A percentile compares a stretch with the other conserved stretches of the same genome.
These are phyloP conservation scores for Ajuga chamaepitys DNA, from an alignment of 257 asterid species.

Conservation along the genomic window DNA sequence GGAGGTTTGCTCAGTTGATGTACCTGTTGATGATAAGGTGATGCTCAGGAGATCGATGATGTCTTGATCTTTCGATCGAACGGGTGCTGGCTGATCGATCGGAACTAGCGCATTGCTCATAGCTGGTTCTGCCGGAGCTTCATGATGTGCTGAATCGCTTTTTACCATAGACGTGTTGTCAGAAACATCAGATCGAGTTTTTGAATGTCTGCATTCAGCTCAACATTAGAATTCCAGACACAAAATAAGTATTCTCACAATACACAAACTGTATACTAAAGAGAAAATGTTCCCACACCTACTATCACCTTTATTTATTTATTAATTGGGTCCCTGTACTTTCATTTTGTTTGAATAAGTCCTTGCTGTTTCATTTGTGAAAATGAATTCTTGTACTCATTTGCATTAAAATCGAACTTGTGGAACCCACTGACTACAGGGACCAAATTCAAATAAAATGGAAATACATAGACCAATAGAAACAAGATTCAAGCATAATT, in stretches of 20 bases:
- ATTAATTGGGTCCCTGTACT: too few relatives aligned
- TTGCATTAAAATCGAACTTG: too few relatives aligned
- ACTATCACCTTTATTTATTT: too few relatives aligned
- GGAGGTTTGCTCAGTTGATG: slow-evolving; percentile 34
- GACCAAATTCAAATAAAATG: too few relatives aligned
- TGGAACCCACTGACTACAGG: too few relatives aligned
- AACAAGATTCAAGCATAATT: too few relatives aligned
- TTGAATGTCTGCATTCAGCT: slow-evolving; percentile 49
- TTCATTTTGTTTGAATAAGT: too few relatives aligned
- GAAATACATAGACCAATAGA: too few relatives aligned
- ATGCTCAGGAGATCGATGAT: slow-evolving; percentile 70
- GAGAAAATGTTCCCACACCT: too few relatives aligned
- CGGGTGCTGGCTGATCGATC: slow-evolving; percentile 30
- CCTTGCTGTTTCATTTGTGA: too few relatives aligned
- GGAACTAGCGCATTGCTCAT: slow-evolving; percentile 62
- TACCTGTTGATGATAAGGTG: slow-evolving; percentile 42
- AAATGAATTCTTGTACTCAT: too few relatives aligned
- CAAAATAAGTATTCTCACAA: background rate
- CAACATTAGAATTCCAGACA: background rate
- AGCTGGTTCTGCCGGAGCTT: slow-evolving; percentile 17
- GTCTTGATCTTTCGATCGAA: slow-evolving; percentile 53
- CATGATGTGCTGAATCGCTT: slow-evolving; percentile 18
- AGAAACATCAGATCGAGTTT: slow-evolving; percentile 28
- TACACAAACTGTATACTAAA: too few relatives aligned
- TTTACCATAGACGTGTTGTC: slow-evolving; percentile 12